phyloP scores from a whole-genome alignment of 805 yeast species.

The Starmerella ratchasimensis region DNA sequence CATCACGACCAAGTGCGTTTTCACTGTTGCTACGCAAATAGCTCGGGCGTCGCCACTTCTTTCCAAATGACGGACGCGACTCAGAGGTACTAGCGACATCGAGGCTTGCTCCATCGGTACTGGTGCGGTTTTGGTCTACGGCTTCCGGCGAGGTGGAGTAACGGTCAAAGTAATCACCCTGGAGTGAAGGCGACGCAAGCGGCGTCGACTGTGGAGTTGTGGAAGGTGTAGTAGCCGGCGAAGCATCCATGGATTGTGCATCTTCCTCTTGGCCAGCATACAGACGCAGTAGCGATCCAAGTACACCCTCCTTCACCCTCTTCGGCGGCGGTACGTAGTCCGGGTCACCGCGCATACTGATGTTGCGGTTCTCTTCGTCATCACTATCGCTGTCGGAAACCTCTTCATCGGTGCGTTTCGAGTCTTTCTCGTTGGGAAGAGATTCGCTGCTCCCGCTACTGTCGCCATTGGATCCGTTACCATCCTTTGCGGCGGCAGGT shows the following conservation, averaged over 20 bases:
- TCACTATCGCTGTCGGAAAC: conserved; percentile 12
- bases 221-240: conserved; percentile 7
- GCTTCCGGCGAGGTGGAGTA: not conserved
- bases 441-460: conserved; percentile 1
- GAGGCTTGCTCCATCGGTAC: not conserved
- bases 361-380: conserved; percentile 9
- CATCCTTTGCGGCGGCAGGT: conserved; percentile 1
- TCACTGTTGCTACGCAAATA: conserved; percentile 18
- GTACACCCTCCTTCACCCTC: conserved; percentile 71
- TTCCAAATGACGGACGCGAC: conserved; percentile 1
- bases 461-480: not conserved
- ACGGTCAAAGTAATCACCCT: too few relatives aligned
- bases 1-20: conserved; percentile 11
- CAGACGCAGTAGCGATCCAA: conserved; percentile 59
- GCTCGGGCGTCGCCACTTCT: conserved; percentile 16
- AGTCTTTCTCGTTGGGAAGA: conserved; percentile 2
- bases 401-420: conserved; percentile 1
- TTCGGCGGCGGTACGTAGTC: conserved; percentile 47
- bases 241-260: conserved; percentile 2
- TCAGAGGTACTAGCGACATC: too few relatives aligned
- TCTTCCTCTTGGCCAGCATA: conserved; percentile 32
- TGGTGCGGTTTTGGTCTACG: too few relatives aligned
- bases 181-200: conserved; percentile 5
- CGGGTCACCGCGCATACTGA: conserved; percentile 23
- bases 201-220: conserved; percentile 8